A percentile compares a stretch with the other conserved stretches of the same genome.
These are phyloP conservation scores for Pontederia crassipes DNA, from an alignment of 176 grass and related monocot genomes.

Conservation along the genomic window DNA sequence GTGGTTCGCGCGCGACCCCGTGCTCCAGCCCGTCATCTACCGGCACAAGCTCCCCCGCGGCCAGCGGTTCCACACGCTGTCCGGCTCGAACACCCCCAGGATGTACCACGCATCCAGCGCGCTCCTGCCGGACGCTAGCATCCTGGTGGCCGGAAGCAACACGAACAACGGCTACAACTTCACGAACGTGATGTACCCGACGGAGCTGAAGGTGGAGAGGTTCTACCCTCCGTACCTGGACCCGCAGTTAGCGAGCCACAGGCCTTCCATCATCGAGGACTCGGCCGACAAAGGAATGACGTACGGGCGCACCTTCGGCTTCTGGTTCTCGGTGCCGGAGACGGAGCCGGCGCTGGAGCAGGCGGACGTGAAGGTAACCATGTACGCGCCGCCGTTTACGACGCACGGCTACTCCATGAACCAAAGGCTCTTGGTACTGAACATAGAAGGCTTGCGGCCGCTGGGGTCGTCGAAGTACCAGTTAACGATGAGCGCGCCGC, in stretches of 20 bases:
- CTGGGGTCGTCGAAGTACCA: slow-evolving; percentile 9
- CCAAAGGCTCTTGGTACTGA: slow-evolving; percentile 67
- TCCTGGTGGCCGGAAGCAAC: slow-evolving; percentile 80
- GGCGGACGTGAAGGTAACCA: slow-evolving; percentile 42
- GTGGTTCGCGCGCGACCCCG: slow-evolving; percentile 56
- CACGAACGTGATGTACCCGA: slow-evolving; percentile 46
- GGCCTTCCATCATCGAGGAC: slow-evolving; percentile 29
- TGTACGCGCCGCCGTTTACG: slow-evolving; percentile 85
- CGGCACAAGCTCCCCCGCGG: slow-evolving; percentile 17
- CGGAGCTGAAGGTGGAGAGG: slow-evolving; percentile 67
- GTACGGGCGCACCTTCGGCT: slow-evolving; percentile 34
- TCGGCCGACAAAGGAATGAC: slow-evolving; percentile 28
- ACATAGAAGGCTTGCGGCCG: slow-evolving; percentile 15
- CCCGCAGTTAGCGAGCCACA: not conserved
- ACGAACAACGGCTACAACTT: slow-evolving; percentile 70
- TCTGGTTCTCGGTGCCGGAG: slow-evolving; percentile 26
- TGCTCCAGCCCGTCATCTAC: slow-evolving; percentile 53
- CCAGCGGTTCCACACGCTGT: slow-evolving; percentile 32
- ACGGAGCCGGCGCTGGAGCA: slow-evolving; percentile 2
- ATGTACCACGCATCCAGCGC: slow-evolving; percentile 81
- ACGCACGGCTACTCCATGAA: slow-evolving; percentile 83
- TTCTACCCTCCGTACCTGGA: slow-evolving; percentile 73
- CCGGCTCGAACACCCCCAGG: slow-evolving; percentile 14
- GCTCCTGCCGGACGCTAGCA: slow-evolving; percentile 46
- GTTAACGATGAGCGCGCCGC: slow-evolving; percentile 34